A percentile compares a stretch with the other conserved stretches of the same genome.
Evolutionary conservation across 768 basidiomycete species (phyloP).

Genomic region (Hygrophorus pudorinus): DNA sequence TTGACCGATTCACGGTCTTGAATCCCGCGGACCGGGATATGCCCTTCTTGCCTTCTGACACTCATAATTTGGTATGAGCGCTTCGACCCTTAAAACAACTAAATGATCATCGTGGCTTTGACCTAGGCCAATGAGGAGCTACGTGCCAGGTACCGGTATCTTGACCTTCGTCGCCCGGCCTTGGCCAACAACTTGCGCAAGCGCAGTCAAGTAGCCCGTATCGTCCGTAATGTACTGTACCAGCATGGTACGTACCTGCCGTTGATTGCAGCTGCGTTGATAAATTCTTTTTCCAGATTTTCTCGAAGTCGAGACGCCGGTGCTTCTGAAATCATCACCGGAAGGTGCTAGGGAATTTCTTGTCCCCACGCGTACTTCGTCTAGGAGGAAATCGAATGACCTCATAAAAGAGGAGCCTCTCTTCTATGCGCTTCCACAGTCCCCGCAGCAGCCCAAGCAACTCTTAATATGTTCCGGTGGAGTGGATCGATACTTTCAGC

Average conservation of each 20-base stretch:
- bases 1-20: constrained; percentile 60
- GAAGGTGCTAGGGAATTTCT: constrained; percentile 94
- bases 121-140: constrained; percentile 76
- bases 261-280: constrained; percentile 8
- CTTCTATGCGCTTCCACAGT: constrained; percentile 90
- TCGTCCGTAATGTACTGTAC: constrained; percentile 64
- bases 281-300: constrained; percentile 48
- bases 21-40: constrained; percentile 65
- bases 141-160: constrained; percentile 75
- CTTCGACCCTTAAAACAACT: constrained; percentile 1
- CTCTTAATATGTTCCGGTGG: constrained; percentile 83
- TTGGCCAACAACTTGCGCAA: constrained; percentile 74
- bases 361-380: constrained; percentile 62
- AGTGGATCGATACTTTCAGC: constrained; percentile 85
- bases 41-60: constrained; percentile 81
- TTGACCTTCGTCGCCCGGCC: constrained; percentile 73
- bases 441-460: constrained; percentile 95
- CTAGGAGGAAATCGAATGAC: constrained; percentile 15
- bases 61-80: constrained; percentile 59
- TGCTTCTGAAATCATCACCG: constrained; percentile 83
- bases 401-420: constrained; percentile 20
- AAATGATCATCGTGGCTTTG: constrained; percentile 2
- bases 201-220: constrained; percentile 73
- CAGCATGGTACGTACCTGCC: constrained; percentile 43
- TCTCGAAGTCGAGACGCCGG: constrained; percentile 87